Evolutionary conservation across 1,284 basidiomycete genomes (phyloP).

Genomic region (Moniliella sp.): DNA sequence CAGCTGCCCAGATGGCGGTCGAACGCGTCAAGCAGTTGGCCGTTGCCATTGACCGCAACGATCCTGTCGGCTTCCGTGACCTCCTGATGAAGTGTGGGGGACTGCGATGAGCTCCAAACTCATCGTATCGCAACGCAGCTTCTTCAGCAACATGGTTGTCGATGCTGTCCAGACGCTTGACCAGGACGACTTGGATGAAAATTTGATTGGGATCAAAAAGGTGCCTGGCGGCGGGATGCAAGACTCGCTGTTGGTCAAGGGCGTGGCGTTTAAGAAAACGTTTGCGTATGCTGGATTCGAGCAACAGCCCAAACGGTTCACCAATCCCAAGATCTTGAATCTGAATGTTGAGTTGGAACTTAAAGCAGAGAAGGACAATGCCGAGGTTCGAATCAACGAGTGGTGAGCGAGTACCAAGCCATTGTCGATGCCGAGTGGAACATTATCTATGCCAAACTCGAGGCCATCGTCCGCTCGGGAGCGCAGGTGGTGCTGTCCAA

Average conservation of each 20-base stretch:
- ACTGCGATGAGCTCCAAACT: constrained; percentile 99
- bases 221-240: constrained; percentile 96
- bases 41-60: constrained; percentile 59
- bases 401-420: constrained; percentile 66
- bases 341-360: constrained; percentile 95
- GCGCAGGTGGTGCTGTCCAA: constrained; percentile 95
- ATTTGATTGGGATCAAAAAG: constrained; percentile 92
- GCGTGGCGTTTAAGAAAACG: constrained; percentile 97
- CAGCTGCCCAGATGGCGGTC: constrained; percentile 54
- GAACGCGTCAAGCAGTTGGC: constrained; percentile 73
- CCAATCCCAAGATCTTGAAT: constrained; percentile 68
- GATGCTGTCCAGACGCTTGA: constrained; percentile 64
- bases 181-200: constrained; percentile 80
- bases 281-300: constrained; percentile 98
- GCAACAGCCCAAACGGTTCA: constrained; percentile 88
- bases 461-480: constrained; percentile 83
- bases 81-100: constrained; percentile 86
- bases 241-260: constrained; percentile 63
- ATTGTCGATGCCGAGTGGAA: constrained; percentile 99
- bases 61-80: constrained; percentile 66
- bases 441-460: constrained; percentile 92
- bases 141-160: constrained; percentile 96
- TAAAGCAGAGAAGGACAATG: constrained; percentile 98
- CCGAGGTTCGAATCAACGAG: constrained; percentile 84
- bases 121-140: constrained; percentile 93